These are phyloP conservation scores for Clavispora fructus DNA, from an alignment of 805 yeast species.

Conservation along the genomic window DNA sequence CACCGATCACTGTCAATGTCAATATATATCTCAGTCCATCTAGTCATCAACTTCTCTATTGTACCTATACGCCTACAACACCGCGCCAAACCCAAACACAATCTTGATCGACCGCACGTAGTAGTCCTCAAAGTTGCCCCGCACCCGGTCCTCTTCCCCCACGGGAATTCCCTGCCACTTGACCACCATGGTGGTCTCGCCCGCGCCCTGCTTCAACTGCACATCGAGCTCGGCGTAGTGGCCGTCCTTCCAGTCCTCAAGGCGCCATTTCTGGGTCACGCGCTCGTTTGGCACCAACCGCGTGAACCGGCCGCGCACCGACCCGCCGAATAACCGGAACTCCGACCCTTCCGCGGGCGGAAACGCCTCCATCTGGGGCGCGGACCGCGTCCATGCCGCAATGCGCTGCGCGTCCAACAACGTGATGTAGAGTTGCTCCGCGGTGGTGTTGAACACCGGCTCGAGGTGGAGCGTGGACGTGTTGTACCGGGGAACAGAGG, in stretches of 20 bases:
- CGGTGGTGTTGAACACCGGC: slow-evolving; percentile 79
- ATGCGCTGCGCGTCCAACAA: slow-evolving; percentile 72
- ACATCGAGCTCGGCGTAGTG: slow-evolving; percentile 69
- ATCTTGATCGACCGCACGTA: slow-evolving; percentile 85
- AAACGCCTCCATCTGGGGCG: slow-evolving; percentile 47
- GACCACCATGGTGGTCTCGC: slow-evolving; percentile 78
- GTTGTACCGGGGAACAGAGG: slow-evolving; percentile 58
- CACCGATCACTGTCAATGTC: no score
- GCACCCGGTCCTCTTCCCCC: slow-evolving; percentile 89
- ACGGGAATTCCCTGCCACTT: slow-evolving; percentile 85
- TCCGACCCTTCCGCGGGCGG: slow-evolving; percentile 53
- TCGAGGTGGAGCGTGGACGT: slow-evolving; percentile 75
- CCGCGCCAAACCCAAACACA: slow-evolving; percentile 95
- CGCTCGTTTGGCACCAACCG: slow-evolving; percentile 53
- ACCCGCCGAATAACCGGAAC: slow-evolving; percentile 81
- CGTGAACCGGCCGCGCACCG: slow-evolving; percentile 65
- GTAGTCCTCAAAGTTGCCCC: slow-evolving; percentile 80
- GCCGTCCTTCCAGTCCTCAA: slow-evolving; percentile 82
- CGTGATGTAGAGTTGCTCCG: slow-evolving; percentile 77
- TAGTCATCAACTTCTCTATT: no score
- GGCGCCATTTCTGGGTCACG: slow-evolving; percentile 79
- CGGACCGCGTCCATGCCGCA: slow-evolving; percentile 86
- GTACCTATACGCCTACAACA: slow-evolving; percentile 39
- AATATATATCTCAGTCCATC: no score
- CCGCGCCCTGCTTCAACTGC: slow-evolving; percentile 67